phyloP scores from a whole-genome alignment of 805 yeast genomes.

The Wickerhamomyces sydowiorum region DNA sequence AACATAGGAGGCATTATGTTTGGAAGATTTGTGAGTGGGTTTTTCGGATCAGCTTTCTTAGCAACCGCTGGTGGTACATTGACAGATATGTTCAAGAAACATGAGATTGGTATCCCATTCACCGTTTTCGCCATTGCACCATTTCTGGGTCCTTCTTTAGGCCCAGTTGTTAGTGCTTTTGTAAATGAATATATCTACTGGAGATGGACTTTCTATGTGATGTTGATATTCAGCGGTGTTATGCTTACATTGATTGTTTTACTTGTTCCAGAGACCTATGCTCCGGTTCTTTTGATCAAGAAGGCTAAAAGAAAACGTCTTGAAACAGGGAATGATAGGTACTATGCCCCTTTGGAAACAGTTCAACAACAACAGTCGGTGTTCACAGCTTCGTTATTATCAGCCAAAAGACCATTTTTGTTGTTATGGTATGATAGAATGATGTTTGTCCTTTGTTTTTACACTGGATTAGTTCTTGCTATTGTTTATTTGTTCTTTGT shows the following conservation, averaged over 20 bases:
- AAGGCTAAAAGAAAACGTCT: slow-evolving; percentile 48
- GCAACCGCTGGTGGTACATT: slow-evolving; percentile 75
- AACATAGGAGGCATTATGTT: slow-evolving; percentile 60
- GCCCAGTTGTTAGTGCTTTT: slow-evolving; percentile 59
- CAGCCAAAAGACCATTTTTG: slow-evolving; percentile 48
- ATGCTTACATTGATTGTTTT: slow-evolving; percentile 37
- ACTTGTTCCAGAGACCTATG: slow-evolving; percentile 63
- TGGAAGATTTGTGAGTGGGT: slow-evolving; percentile 62
- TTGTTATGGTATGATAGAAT: slow-evolving; percentile 48
- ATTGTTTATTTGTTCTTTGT: slow-evolving; percentile 61
- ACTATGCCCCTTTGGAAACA: slow-evolving; percentile 32
- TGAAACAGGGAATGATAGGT: slow-evolving; percentile 47
- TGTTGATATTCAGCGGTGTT: slow-evolving; percentile 58
- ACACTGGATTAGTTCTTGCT: slow-evolving; percentile 53
- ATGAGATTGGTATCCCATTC: slow-evolving; percentile 63
- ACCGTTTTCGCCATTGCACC: slow-evolving; percentile 61
- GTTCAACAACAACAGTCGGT: slow-evolving; percentile 38
- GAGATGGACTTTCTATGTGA: slow-evolving; percentile 68
- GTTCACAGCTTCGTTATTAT: slow-evolving; percentile 32
- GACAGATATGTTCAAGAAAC: slow-evolving; percentile 61
- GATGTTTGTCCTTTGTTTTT: slow-evolving; percentile 46
- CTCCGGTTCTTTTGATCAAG: slow-evolving; percentile 41
- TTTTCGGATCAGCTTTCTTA: slow-evolving; percentile 70
- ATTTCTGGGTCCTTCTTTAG: slow-evolving; percentile 63
- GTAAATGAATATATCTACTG: slow-evolving; percentile 42